phyloP scores from a whole-genome alignment of 768 basidiomycete species.

The Lactarius sanguifluus region DNA sequence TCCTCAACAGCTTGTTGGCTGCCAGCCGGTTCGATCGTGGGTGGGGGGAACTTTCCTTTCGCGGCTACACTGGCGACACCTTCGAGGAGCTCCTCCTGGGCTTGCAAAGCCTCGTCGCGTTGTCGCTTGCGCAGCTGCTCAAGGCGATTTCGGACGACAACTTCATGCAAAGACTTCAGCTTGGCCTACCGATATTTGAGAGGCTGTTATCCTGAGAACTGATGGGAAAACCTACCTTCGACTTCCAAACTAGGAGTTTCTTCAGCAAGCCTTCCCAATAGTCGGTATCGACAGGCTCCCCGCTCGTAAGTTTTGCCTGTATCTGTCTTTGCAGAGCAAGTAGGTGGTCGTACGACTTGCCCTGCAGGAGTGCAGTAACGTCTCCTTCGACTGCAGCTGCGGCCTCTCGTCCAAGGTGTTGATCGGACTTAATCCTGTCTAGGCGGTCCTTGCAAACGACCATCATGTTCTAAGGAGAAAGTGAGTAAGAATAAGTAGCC shows the following conservation, averaged over 20 bases:
- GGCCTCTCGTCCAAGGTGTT: constrained; percentile 64
- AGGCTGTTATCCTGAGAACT: constrained; percentile 2
- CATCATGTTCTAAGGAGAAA: constrained; percentile 79
- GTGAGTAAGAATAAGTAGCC: constrained; percentile 12
- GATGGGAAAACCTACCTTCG: constrained; percentile 59
- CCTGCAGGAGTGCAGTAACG: constrained; percentile 74
- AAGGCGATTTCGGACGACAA: constrained; percentile 92
- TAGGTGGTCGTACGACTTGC: constrained; percentile 86
- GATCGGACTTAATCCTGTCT: constrained; percentile 66
- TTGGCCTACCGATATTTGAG: constrained; percentile 62
- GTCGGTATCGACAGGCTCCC: constrained; percentile 94
- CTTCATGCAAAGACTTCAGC: constrained; percentile 88
- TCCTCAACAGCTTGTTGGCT: constrained; percentile 46
- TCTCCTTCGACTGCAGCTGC: constrained; percentile 83
- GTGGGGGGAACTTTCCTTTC: constrained; percentile 44
- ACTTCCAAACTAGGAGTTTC: constrained; percentile 94
- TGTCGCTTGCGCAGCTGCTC: constrained; percentile 96
- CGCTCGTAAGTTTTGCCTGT: constrained; percentile 83
- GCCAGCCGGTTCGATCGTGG: constrained; percentile 36
- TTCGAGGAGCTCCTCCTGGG: constrained; percentile 86
- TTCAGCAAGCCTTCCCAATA: constrained; percentile 96
- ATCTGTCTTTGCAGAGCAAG: constrained; percentile 80
- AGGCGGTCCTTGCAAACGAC: constrained; percentile 91
- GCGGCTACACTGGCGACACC: constrained; percentile 67
- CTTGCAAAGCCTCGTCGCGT: constrained; percentile 91